Conservation (phyloP, 1,139 yeast genomes). For the Yamadazyma siamensis region DNA sequence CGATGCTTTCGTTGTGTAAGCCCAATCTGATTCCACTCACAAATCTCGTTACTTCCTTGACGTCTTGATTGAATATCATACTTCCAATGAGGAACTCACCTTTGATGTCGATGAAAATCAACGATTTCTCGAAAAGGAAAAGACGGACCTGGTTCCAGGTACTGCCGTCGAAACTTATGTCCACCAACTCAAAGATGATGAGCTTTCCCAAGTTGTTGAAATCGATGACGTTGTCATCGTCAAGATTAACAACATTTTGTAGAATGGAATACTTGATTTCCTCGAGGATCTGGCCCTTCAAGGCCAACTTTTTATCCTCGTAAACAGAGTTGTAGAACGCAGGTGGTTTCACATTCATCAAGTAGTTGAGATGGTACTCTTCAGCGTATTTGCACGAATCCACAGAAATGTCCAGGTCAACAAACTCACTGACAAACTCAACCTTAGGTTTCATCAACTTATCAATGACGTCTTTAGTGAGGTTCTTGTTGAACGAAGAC, state of each 20-base stretch:
- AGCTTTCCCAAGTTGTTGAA: constrained; percentile 14
- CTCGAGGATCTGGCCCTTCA: constrained; percentile 14
- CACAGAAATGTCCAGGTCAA: constrained; percentile 9
- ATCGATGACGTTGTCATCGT: constrained; percentile 13
- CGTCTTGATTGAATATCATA: constrained; percentile 25
- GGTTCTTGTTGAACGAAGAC: constrained; percentile 15
- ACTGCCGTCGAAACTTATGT: constrained; percentile 34
- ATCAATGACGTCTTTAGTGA: constrained; percentile 15
- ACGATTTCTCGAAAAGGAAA: constrained; percentile 36
- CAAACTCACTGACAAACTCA: constrained; percentile 14
- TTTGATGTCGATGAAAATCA: constrained; percentile 32
- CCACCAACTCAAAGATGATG: constrained; percentile 42
- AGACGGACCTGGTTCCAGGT: constrained; percentile 35
- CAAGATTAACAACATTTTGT: constrained; percentile 12
- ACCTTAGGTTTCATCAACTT: constrained; percentile 21
- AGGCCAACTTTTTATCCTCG: constrained; percentile 14
- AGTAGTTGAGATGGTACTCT: constrained; percentile 18
- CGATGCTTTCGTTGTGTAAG: constrained; percentile 37
- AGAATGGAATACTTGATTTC: constrained; percentile 13
- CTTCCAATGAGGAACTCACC: constrained; percentile 34
- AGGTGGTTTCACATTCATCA: constrained; percentile 27
- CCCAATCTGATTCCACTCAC: constrained; percentile 31
- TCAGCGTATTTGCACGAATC: constrained; percentile 7
- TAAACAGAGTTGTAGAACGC: constrained; percentile 14
- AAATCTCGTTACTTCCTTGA: constrained; percentile 24